Conservation (phyloP, 495 filamentous ascomycete species). For the Penicillium odoratum region DNA sequence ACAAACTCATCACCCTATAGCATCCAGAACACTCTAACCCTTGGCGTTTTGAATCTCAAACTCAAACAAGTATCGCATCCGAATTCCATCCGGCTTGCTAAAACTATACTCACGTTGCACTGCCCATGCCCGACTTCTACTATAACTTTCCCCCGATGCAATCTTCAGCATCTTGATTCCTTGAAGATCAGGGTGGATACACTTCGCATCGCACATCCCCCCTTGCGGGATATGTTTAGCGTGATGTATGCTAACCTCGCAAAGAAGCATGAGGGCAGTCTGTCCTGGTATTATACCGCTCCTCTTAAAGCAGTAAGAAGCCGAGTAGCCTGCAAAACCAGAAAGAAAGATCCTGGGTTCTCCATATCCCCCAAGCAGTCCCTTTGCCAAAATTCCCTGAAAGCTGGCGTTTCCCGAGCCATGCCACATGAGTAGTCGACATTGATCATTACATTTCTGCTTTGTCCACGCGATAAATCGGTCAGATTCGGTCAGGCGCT, state of each 20-base stretch:
- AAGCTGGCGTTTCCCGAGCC: constrained; percentile 65
- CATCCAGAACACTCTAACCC: background rate
- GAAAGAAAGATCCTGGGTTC: constrained; percentile 16
- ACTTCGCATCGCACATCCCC: constrained; percentile 10
- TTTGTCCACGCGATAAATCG: constrained; percentile 52
- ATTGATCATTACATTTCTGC: constrained; percentile 23
- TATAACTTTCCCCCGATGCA: background rate
- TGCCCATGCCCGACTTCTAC: background rate
- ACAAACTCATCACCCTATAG: background rate
- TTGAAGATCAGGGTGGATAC: constrained; percentile 13
- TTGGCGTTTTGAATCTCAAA: constrained; percentile 25
- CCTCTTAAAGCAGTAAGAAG: constrained; percentile 4
- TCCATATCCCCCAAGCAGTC: constrained; percentile 47
- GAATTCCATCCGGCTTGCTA: constrained; percentile 57
- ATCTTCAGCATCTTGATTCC: constrained; percentile 15
- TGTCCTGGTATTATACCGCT: background rate
- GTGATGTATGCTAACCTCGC: constrained; percentile 10
- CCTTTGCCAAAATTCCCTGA: constrained; percentile 71
- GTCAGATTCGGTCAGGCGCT: constrained; percentile 62
- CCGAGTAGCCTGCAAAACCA: constrained; percentile 18
- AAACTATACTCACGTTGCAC: background rate
- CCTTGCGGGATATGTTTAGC: too few species aligned
- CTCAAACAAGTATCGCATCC: constrained; percentile 70
- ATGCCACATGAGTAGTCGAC: constrained; percentile 72
- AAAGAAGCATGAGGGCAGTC: constrained; percentile 13